Percentiles rank a stretch among this genome's conserved stretches.
phyloP scores from a whole-genome alignment of 129 eudicot species.

The Artemisia argyi region DNA sequence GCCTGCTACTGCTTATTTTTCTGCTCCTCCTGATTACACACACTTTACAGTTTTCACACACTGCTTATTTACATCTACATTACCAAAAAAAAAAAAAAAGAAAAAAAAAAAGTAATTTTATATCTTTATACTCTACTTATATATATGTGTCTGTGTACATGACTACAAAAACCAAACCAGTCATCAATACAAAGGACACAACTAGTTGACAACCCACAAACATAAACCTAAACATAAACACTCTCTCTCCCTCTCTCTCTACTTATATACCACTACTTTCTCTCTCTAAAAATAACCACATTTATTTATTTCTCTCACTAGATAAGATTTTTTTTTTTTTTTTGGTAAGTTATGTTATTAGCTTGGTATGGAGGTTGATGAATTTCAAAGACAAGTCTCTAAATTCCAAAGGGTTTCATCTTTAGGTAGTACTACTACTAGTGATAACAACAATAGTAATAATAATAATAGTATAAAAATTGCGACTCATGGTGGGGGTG shows the following conservation, averaged over 20 bases:
- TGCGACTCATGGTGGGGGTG: slow-evolving; percentile 27
- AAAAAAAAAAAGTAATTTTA: too few relatives aligned
- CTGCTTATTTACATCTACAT: too few relatives aligned
- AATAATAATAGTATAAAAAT: slow-evolving; percentile 24
- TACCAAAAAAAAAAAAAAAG: too few relatives aligned
- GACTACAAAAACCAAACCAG: slow-evolving; percentile 58
- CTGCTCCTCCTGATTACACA: slow-evolving; percentile 4
- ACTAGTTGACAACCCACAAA: slow-evolving; percentile 10
- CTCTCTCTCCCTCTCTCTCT: slow-evolving; percentile 22
- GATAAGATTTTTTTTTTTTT: slow-evolving; percentile 24
- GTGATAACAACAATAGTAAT: slow-evolving; percentile 19
- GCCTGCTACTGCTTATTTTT: slow-evolving; percentile 21
- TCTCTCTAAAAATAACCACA: slow-evolving; percentile 28
- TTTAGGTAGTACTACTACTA: slow-evolving; percentile 35
- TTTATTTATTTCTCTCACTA: slow-evolving; percentile 30
- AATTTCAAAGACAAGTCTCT: slow-evolving; percentile 53
- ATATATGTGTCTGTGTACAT: slow-evolving; percentile 34
- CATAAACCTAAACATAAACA: slow-evolving; percentile 8
- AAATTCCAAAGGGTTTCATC: slow-evolving; percentile 58
- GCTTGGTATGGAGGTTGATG: slow-evolving; percentile 80
- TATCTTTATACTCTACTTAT: neutral
- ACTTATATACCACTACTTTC: slow-evolving; percentile 15
- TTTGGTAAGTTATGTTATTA: slow-evolving; percentile 47
- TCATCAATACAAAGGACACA: slow-evolving; percentile 75
- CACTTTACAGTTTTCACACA: slow-evolving; percentile 2